Conservation (phyloP, 2,329 filamentous ascomycete genomes). For the Fusarium anthophilum region DNA sequence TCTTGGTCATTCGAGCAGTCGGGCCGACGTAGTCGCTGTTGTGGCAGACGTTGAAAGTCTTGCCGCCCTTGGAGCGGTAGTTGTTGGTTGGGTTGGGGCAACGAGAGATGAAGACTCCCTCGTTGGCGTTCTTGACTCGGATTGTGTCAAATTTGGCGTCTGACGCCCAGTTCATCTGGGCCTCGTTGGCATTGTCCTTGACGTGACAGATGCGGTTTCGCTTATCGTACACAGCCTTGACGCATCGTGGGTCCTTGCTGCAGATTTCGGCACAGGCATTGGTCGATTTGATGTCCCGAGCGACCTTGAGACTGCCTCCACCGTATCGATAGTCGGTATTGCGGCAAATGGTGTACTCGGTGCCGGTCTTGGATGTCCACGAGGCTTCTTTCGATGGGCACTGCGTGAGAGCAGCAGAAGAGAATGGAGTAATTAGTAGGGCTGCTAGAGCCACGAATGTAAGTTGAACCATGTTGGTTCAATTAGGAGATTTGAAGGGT, state of each 20-base stretch:
- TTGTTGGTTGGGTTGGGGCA: slow-evolving; percentile 10
- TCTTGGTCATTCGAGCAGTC: slow-evolving; percentile 1
- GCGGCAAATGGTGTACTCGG: slow-evolving; percentile 17
- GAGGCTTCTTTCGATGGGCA: slow-evolving; percentile 22
- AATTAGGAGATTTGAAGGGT: neutral
- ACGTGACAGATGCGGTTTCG: slow-evolving; percentile 18
- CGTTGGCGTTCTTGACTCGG: slow-evolving; percentile 13
- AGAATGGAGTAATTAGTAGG: slow-evolving; percentile 14
- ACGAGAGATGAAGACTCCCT: slow-evolving; percentile 18
- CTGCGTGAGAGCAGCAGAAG: slow-evolving; percentile 21
- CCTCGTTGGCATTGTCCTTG: slow-evolving; percentile 20
- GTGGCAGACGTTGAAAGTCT: slow-evolving; percentile 17
- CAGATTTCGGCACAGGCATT: slow-evolving; percentile 25
- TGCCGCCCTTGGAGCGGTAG: slow-evolving; percentile 13
- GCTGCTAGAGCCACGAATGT: slow-evolving; percentile 27
- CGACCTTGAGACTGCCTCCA: slow-evolving; percentile 12
- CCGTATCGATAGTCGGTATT: slow-evolving; percentile 29
- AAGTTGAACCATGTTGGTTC: slow-evolving; percentile 8
- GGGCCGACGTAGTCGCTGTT: slow-evolving; percentile 23
- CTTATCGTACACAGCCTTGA: slow-evolving; percentile 35
- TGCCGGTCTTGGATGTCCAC: slow-evolving; percentile 9
- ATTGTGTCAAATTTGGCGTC: slow-evolving; percentile 20
- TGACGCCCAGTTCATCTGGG: slow-evolving; percentile 17
- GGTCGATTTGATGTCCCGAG: slow-evolving; percentile 7
- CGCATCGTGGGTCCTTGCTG: slow-evolving; percentile 27